Evolutionary conservation across 2,329 filamentous ascomycete genomes (phyloP).

Genomic region (Trichothecium sympodiale): DNA sequence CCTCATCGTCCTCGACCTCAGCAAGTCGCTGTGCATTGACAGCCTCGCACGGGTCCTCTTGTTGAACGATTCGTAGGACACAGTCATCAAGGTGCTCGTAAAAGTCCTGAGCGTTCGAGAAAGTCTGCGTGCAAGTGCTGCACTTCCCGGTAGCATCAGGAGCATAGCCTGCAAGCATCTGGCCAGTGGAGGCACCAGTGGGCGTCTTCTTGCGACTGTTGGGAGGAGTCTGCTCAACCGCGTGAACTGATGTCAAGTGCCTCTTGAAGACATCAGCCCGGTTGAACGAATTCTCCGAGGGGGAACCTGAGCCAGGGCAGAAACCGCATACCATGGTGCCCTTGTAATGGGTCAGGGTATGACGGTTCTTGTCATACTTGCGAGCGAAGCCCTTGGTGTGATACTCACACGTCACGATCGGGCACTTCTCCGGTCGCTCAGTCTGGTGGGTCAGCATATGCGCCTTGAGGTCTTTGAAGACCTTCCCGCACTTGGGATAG

Average conservation of each 20-base stretch:
- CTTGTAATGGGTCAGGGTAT: conserved; percentile 94
- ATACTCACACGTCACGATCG: conserved; percentile 87
- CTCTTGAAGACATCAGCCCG: conserved; percentile 95
- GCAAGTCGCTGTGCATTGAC: conserved; percentile 58
- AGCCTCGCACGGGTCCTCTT: conserved; percentile 58
- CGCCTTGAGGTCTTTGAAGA: conserved; percentile 59
- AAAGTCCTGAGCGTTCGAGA: conserved; percentile 91
- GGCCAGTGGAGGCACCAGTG: conserved; percentile 24
- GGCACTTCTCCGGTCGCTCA: conserved; percentile 91
- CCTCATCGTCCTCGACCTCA: conserved; percentile 52
- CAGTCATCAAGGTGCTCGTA: conserved; percentile 90
- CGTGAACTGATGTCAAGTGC: conserved; percentile 84
- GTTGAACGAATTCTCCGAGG: conserved; percentile 91
- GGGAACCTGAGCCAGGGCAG: conserved; percentile 77
- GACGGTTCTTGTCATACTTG: conserved; percentile 96
- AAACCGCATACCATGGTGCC: conserved; percentile 97
- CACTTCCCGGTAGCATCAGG: conserved; percentile 84
- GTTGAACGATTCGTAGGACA: conserved; percentile 59
- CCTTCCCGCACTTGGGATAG: conserved; percentile 45
- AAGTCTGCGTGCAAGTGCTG: conserved; percentile 84
- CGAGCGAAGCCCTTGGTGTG: conserved; percentile 88
- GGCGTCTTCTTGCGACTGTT: conserved; percentile 66
- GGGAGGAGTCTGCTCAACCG: conserved; percentile 86
- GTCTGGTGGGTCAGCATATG: conserved; percentile 96
- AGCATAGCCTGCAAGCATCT: conserved; percentile 58